phyloP scores from a whole-genome alignment of 371 early-diverging fungal species.

The Mortierella sp. region DNA sequence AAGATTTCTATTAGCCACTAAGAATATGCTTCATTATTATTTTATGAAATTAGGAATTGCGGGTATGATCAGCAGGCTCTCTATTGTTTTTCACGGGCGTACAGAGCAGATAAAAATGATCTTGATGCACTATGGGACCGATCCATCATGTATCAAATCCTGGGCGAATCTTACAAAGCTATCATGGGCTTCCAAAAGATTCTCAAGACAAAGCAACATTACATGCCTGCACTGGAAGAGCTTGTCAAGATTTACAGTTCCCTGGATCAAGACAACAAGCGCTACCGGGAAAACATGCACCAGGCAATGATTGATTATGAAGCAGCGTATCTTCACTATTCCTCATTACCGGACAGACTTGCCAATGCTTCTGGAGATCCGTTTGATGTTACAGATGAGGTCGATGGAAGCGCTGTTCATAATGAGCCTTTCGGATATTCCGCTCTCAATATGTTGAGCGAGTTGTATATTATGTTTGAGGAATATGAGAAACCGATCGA shows the following conservation, averaged over 20 bases:
- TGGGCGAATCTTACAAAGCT: constrained; percentile 66
- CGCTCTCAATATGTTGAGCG: constrained; percentile 88
- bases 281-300: constrained; percentile 53
- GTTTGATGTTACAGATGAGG: constrained; percentile 43
- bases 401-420: constrained; percentile 43
- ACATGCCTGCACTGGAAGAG: constrained; percentile 55
- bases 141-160: constrained; percentile 66
- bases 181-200: constrained; percentile 53
- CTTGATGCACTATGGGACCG: constrained; percentile 80
- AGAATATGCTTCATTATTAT: neutral
- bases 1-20: neutral
- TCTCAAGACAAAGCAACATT: constrained; percentile 41
- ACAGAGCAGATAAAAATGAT: constrained; percentile 73
- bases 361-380: constrained; percentile 28
- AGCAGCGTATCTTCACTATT: constrained; percentile 55
- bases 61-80: constrained; percentile 81
- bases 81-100: constrained; percentile 82
- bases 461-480: constrained; percentile 81
- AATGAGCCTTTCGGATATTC: constrained; percentile 74
- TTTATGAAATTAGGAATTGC: constrained; percentile 65
- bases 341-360: constrained; percentile 50
- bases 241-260: constrained; percentile 53
- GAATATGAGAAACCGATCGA: constrained; percentile 80
- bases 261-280: constrained; percentile 43
- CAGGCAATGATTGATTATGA: constrained; percentile 62